Percentiles rank a stretch among this genome's conserved stretches.
These are phyloP conservation scores for Ophiostoma tasmaniense DNA, from an alignment of 2,329 filamentous ascomycete species.

Conservation along the genomic window DNA sequence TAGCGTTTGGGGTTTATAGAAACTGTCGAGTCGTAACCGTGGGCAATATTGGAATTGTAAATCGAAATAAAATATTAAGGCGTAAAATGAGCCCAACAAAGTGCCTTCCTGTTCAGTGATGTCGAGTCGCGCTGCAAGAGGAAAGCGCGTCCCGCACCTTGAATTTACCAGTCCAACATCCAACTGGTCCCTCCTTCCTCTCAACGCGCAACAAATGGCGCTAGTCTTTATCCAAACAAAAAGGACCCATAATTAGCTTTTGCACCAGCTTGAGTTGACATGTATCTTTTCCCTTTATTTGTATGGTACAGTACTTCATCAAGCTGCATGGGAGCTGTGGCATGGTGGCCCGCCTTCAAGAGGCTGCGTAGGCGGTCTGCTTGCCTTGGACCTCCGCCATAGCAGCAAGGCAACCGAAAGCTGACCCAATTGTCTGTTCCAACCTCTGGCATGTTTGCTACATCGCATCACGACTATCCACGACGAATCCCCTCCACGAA, in stretches of 20 bases:
- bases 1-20: background rate
- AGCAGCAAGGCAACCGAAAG: slow-evolving; percentile 10
- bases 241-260: slow-evolving; percentile 15
- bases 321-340: slow-evolving; percentile 1
- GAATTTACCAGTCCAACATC: background rate
- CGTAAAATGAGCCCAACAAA: background rate
- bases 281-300: background rate
- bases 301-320: background rate
- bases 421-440: slow-evolving; percentile 8
- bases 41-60: background rate
- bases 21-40: background rate
- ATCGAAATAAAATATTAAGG: background rate
- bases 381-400: slow-evolving; percentile 23
- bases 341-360: slow-evolving; percentile 2
- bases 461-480: slow-evolving; percentile 15
- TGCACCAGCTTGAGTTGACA: background rate
- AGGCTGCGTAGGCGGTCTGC: slow-evolving; percentile 24
- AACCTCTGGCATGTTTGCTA: background rate
- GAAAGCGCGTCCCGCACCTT: slow-evolving; percentile 18
- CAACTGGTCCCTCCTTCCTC: background rate
- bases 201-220: background rate
- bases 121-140: slow-evolving; percentile 14
- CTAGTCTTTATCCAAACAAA: background rate
- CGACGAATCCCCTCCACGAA: background rate
- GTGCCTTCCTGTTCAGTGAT: background rate